Evolutionary conservation across 441 rosid genomes (phyloP), one percentile per base, ranked within the genome.

Genomic region (Capsella rubella): DNA sequence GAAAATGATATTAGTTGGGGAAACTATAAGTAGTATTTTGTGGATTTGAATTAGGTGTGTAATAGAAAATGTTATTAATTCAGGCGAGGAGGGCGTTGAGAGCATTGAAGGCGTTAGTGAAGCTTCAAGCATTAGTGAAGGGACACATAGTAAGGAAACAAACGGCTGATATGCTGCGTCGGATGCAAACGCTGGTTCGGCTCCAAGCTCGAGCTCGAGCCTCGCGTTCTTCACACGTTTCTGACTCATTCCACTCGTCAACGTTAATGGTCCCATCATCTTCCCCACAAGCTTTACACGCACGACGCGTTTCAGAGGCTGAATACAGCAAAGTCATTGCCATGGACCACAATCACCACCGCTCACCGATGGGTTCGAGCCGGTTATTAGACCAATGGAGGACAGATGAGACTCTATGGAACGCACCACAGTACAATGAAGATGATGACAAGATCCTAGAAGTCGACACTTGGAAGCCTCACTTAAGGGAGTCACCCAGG

Each of bases 401-500:
- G 40, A 90, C 83, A 84, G 92, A 91, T 63, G 95, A 87, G 59
- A 84, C 69, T 43, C 72, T 81, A 39, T 53, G 82, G 89, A 83
- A 81, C 67, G 74, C 76, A 29, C 49, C 62, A 25, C 79, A 45
- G 39, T 72, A 74, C 54, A 79, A 69, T 9, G 78, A 65, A 47
- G 89, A 84, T 64, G 82, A 83, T 51, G 86, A 83, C 82, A 89
- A 87, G 83, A 84, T 89, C 64, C 79, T 89, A 12, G 89, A 89
- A 73, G 95, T 87, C 1, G 95, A 87, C 72, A 95, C 99, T 32
- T 89, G 95, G 95, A 89, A 83, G 81, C 92, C 89, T 65, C 85
- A 69, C 73, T 78, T 27, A 2, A 81, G 67, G n/a, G 84, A 85
- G 42, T 69, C 75, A 31, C 83, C 83, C 1, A 67, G 77, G 50